A percentile compares a stretch with the other conserved stretches of the same genome.
Conservation (phyloP, 1,139 yeast genomes). For the Saccharomyces hybrid region DNA sequence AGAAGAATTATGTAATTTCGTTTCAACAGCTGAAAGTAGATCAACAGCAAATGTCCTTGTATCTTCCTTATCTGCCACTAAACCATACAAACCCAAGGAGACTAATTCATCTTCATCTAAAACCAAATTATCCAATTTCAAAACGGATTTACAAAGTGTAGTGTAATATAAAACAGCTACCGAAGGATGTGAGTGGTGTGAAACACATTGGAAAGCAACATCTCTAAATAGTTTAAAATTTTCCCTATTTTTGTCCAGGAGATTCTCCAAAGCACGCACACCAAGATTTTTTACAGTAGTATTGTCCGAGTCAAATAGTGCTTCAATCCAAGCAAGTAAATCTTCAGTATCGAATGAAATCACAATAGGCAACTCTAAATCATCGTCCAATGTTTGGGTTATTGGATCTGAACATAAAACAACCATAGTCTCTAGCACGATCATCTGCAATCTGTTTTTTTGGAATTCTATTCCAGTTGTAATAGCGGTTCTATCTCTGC, state of each 20-base stretch:
- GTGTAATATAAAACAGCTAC: constrained; percentile 63
- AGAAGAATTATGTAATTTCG: constrained; percentile 28
- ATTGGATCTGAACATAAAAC: constrained; percentile 63
- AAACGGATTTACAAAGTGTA: constrained; percentile 53
- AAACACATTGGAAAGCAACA: constrained; percentile 62
- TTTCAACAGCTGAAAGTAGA: constrained; percentile 29
- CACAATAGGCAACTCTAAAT: constrained; percentile 32
- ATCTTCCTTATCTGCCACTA: constrained; percentile 28
- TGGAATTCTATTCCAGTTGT: constrained; percentile 78
- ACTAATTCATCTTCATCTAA: constrained; percentile 31
- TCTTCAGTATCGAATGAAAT: constrained; percentile 66
- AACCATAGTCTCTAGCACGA: constrained; percentile 81
- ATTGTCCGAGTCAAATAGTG: constrained; percentile 52
- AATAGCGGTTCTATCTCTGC: constrained; percentile 36
- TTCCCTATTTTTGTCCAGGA: constrained; percentile 53
- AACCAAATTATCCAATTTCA: constrained; percentile 23
- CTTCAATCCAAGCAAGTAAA: constrained; percentile 69
- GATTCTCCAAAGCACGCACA: constrained; percentile 58
- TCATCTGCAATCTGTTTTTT: constrained; percentile 57
- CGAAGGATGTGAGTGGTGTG: constrained; percentile 42
- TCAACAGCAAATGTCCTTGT: constrained; percentile 30
- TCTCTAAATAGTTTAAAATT: constrained; percentile 52
- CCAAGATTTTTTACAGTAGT: constrained; percentile 61
- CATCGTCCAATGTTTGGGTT: constrained; percentile 42
- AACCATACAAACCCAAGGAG: constrained; percentile 30